Conservation (phyloP, 2,329 filamentous ascomycete species). For the Colletotrichum simmondsii region DNA sequence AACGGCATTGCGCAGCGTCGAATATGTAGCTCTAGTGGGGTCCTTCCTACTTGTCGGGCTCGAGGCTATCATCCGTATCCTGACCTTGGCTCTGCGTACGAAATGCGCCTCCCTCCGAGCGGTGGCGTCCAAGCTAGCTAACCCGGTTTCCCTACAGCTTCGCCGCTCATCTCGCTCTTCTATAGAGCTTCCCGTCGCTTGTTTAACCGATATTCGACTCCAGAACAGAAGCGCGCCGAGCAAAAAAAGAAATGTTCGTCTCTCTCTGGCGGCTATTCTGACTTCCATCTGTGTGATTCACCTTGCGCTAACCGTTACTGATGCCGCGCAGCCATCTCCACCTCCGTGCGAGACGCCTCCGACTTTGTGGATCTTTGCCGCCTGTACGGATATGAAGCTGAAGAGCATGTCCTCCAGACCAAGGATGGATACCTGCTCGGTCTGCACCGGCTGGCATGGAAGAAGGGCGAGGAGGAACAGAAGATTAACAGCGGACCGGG, state of each 20-base stretch:
- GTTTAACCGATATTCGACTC: conserved; percentile 82
- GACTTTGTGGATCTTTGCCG: conserved; percentile 96
- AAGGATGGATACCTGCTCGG: conserved; percentile 93
- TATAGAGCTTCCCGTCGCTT: conserved; percentile 84
- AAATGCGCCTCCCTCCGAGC: conserved; percentile 33
- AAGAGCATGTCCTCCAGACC: conserved; percentile 96
- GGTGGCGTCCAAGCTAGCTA: conserved; percentile 1
- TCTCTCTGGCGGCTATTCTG: conserved; percentile 11
- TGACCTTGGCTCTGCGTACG: conserved; percentile 89
- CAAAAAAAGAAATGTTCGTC: conserved; percentile 72
- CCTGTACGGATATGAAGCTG: conserved; percentile 89
- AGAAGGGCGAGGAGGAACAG: conserved; percentile 81
- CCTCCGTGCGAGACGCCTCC: conserved; percentile 83
- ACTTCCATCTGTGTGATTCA: conserved; percentile 36
- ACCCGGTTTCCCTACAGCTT: conserved; percentile 61
- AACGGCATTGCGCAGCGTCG: conserved; percentile 63
- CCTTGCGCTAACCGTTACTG: conserved; percentile 63
- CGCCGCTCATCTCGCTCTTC: conserved; percentile 82
- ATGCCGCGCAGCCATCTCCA: conserved; percentile 72
- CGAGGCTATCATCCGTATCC: conserved; percentile 84
- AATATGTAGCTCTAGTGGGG: conserved; percentile 87
- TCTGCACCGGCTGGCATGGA: conserved; percentile 86
- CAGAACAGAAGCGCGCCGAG: conserved; percentile 74
- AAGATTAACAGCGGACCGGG: conserved; percentile 79
- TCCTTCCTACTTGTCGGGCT: conserved; percentile 86